A percentile compares a stretch with the other conserved stretches of the same genome.
Evolutionary conservation across 352 stramenopile genomes (phyloP).

Genomic region (Phytophthora pluvialis): DNA sequence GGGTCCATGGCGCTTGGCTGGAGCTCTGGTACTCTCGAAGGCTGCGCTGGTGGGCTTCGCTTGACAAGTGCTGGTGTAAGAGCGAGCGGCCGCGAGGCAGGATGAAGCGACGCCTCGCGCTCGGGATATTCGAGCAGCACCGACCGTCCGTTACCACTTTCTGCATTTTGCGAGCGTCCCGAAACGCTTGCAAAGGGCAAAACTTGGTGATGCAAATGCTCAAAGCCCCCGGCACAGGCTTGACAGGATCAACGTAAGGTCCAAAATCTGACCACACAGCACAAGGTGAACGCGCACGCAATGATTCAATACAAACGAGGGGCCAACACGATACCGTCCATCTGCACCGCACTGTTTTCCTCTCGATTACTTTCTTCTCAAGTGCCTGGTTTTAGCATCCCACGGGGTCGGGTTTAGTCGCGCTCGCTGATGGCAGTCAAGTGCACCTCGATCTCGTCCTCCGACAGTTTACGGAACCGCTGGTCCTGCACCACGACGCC

Average conservation of each 20-base stretch:
- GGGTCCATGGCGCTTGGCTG: constrained; percentile 29
- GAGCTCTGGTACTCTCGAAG: background rate
- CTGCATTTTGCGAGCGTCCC: constrained; percentile 1
- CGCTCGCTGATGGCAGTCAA: constrained; percentile 98
- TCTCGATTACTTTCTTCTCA: constrained; percentile 24
- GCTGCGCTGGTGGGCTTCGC: constrained; percentile 2
- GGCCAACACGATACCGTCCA: constrained; percentile 20
- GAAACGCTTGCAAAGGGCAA: background rate
- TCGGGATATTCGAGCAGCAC: constrained; percentile 2
- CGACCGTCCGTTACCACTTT: constrained; percentile 27
- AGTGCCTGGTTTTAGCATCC: constrained; percentile 13
- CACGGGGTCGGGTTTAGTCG: constrained; percentile 55
- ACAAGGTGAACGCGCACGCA: constrained; percentile 5
- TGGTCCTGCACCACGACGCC: constrained; percentile 72
- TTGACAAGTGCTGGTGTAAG: constrained; percentile 17
- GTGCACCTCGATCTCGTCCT: constrained; percentile 98
- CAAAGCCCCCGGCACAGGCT: background rate
- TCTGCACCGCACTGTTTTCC: constrained; percentile 22
- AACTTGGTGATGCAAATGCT: constrained; percentile 11
- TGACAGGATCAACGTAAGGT: background rate
- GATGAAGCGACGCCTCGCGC: constrained; percentile 22
- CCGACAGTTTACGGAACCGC: constrained; percentile 93
- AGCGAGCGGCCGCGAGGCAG: background rate
- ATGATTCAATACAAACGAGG: background rate
- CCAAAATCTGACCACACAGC: constrained; percentile 7